A percentile compares a stretch with the other conserved stretches of the same genome.
Evolutionary conservation across 805 yeast genomes (phyloP).

Genomic region (Ogataea thermomethanolica): DNA sequence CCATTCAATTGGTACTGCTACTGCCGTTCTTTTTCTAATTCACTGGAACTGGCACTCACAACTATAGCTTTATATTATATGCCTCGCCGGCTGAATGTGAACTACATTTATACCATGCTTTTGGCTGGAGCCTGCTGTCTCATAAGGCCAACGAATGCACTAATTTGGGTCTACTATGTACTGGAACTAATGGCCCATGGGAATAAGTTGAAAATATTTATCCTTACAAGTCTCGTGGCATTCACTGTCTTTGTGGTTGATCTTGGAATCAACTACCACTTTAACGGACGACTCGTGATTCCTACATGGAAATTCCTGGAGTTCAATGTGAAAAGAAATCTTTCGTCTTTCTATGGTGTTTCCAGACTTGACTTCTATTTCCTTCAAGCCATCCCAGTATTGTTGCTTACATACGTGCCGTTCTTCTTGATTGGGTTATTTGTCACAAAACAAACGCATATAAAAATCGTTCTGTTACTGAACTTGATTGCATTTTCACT

Average conservation of each 20-base stretch:
- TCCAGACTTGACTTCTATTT: constrained; percentile 85
- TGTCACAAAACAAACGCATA: constrained; percentile 15
- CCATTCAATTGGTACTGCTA: constrained; percentile 80
- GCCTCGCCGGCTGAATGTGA: constrained; percentile 32
- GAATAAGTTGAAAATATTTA: constrained; percentile 5
- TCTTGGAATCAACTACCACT: constrained; percentile 50
- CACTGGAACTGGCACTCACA: constrained; percentile 72
- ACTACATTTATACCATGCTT: constrained; percentile 26
- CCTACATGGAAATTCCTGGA: constrained; percentile 70
- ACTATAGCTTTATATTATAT: constrained; percentile 63
- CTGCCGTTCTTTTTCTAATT: constrained; percentile 83
- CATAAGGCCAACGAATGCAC: constrained; percentile 78
- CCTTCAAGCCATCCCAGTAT: constrained; percentile 75
- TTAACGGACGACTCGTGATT: constrained; percentile 52
- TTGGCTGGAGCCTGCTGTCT: constrained; percentile 63
- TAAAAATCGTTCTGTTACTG: constrained; percentile 29
- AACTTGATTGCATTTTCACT: constrained; percentile 58
- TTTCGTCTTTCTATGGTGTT: constrained; percentile 80
- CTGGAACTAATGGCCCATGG: constrained; percentile 21
- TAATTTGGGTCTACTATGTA: constrained; percentile 74
- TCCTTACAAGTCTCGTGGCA: constrained; percentile 6
- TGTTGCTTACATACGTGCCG: constrained; percentile 66
- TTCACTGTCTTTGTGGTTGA: constrained; percentile 35
- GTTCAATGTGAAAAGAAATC: constrained; percentile 70
- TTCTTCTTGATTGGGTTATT: constrained; percentile 45